Conservation (phyloP, 2,329 filamentous ascomycete species). For the Ceratocystis cubensis region DNA sequence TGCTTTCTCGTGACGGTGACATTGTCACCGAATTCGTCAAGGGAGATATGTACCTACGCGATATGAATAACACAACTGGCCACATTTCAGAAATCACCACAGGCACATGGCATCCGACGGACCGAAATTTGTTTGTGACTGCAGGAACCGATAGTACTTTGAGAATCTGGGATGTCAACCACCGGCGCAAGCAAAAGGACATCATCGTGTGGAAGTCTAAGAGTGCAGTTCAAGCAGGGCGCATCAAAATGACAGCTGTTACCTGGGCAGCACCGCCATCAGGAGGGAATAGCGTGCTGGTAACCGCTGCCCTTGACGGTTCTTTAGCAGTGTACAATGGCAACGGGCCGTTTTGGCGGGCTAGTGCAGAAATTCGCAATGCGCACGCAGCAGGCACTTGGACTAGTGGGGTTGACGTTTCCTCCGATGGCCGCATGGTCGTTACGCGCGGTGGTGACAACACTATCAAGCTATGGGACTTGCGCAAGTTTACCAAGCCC, state of each 20-base stretch:
- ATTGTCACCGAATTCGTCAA: conserved; percentile 81
- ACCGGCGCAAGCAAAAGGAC: conserved; percentile 78
- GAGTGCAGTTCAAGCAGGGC: conserved; percentile 73
- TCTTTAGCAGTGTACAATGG: conserved; percentile 86
- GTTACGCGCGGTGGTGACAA: conserved; percentile 86
- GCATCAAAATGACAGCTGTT: conserved; percentile 87
- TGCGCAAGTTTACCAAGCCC: conserved; percentile 83
- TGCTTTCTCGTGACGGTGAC: conserved; percentile 81
- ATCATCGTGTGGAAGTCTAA: conserved; percentile 93
- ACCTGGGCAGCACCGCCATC: conserved; percentile 69
- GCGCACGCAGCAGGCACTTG: conserved; percentile 75
- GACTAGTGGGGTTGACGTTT: conserved; percentile 87
- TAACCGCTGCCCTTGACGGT: conserved; percentile 76
- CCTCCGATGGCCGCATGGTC: conserved; percentile 76
- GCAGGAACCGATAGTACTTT: conserved; percentile 91
- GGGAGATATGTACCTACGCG: conserved; percentile 94
- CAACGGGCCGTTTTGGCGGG: conserved; percentile 72
- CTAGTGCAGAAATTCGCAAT: conserved; percentile 68
- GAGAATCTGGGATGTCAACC: conserved; percentile 93
- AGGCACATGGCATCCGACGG: conserved; percentile 80
- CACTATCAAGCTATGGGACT: conserved; percentile 93
- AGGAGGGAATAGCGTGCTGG: conserved; percentile 65
- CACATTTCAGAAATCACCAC: conserved; percentile 86
- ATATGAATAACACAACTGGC: conserved; percentile 96
- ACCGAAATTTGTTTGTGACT: conserved; percentile 75